phyloP scores from a whole-genome alignment of 2,329 filamentous ascomycete genomes.

The Alternaria sp. region DNA sequence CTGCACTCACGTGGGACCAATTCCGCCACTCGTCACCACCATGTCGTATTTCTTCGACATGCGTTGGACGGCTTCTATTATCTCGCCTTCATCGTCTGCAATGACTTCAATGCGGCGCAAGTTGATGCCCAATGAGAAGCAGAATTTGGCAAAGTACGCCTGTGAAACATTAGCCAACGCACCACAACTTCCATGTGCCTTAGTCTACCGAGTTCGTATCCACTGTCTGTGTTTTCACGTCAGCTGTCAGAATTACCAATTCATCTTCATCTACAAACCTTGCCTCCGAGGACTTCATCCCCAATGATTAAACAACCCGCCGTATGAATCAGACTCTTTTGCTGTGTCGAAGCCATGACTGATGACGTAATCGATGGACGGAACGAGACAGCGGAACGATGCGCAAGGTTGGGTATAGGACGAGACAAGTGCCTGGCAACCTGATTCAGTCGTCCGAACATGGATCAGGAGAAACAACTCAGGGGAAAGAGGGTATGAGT shows the following conservation, averaged over 20 bases:
- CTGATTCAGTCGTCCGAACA: constrained; percentile 81
- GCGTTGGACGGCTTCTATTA: constrained; percentile 82
- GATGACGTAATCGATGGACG: constrained; percentile 50
- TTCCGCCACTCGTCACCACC: constrained; percentile 93
- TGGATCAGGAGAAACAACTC: constrained; percentile 51
- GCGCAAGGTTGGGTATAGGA: constrained; percentile 66
- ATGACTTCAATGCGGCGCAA: constrained; percentile 92
- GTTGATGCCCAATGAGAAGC: constrained; percentile 70
- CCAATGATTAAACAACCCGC: constrained; percentile 94
- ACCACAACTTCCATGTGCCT: not conserved
- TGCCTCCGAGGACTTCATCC: constrained; percentile 95
- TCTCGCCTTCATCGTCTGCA: constrained; percentile 88
- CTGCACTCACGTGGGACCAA: constrained; percentile 83
- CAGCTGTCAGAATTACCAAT: constrained; percentile 25
- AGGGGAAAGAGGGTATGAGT: constrained; percentile 20
- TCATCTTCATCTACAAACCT: constrained; percentile 64
- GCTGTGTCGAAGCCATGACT: constrained; percentile 60
- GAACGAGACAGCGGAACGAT: constrained; percentile 55
- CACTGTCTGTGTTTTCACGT: constrained; percentile 60
- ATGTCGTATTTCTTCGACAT: constrained; percentile 94
- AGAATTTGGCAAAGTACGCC: constrained; percentile 70
- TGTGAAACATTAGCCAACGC: constrained; percentile 29
- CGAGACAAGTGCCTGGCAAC: constrained; percentile 75
- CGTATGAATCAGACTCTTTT: constrained; percentile 78
- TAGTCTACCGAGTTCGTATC: constrained; percentile 67